Evolutionary conservation across 1,139 yeast genomes (phyloP), one percentile per base, ranked within the genome.

Genomic region (Pichia sp.): DNA sequence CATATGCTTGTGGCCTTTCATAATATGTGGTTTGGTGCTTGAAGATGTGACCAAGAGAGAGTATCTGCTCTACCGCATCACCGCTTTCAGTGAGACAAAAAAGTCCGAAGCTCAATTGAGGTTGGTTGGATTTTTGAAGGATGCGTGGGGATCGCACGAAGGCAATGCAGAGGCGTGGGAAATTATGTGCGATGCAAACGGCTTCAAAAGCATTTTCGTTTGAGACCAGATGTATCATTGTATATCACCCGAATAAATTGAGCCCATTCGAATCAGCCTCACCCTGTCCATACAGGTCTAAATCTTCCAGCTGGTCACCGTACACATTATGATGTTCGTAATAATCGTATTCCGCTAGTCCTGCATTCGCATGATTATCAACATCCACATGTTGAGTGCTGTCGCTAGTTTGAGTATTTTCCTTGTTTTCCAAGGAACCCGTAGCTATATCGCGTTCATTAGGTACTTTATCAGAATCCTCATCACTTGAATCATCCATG

Each of bases 281-380:
- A 4, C 38, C 44, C n/a, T 39, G 45, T 6, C 42, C 49, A 31
- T 47, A 47, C 2, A 46, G 22, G 24, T 42, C 47, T 10, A 42
- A 18, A 25, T 47, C 48, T n/a, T 32, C 38, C 28, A 25, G 19
- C 18, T 38, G 41, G 22, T 42, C 41, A 3, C 40, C 44, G 28
- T 42, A 38, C 17, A 35, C 24, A 3, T 38, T 35, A 18, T 47
- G 47, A 39, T 51, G 54, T 17, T 51, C 54, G 31, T 44, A 48
- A 32, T 49, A 50, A 27, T 52, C 55, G 36, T 39, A 50, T 3
- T 44, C 49, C 7, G 45, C 48, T n/a, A 47, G 24, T 16, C 33
- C 35, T 6, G 30, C 13, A 26, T 29, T 35, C 1, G 21, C 32
- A 26, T 38, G 26, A 17, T 34, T 26, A 30, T 31, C 36, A 6